Base-by-base conservation (phyloP, 257 asterid species). In the Jacaranda mimosifolia region DNA sequence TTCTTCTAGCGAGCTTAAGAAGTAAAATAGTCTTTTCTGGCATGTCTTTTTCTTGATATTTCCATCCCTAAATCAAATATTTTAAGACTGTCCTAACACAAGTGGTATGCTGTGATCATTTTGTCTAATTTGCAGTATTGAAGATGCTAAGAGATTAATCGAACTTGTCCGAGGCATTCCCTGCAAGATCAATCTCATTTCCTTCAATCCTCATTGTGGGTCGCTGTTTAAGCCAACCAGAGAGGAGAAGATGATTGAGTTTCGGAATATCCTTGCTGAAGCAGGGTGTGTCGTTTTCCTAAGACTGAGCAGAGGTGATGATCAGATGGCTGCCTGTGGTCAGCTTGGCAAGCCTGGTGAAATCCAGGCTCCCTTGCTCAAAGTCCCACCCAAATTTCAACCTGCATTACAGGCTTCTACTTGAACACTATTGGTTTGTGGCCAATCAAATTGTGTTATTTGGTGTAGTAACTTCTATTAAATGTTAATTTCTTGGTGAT, bases 241-340 rank as follows among this genome's bases (percentile, higher is more conserved):
- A 62, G 90, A 76, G 59, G 98, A 95, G 89, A 90, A 86, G 83
- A 95, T 95, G 87, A 85, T 93, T 0, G 93, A 91, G 85, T 95
- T 95, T 73, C 89, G 98, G 35, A 90, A 93, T 21, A 76, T 88
- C 55, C 85, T 95, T 19, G 98, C 98, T 0, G 90, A 79, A 83
- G 97, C 93, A 42, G 97, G 97, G 57, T 90, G 93, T 4, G 72
- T 90, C 18, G 97, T 93, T 21, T 81, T 95, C 64, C 79, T 89
- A 35, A 85, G 99, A 49, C 76, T 63, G 75, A 95, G 99, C 66
- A 82, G 97, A 90, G 99, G 98, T 2, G 98, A 95, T 4, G 99
- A 95, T 87, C 89, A 89, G 84, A 95, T 95, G 99, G 98, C 99
- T 12, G 99, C 99, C 67, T 95, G 99, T 26, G 99, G 99, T 68